Conservation (phyloP, 2,329 filamentous ascomycete genomes). For the Penicillium italicum region DNA sequence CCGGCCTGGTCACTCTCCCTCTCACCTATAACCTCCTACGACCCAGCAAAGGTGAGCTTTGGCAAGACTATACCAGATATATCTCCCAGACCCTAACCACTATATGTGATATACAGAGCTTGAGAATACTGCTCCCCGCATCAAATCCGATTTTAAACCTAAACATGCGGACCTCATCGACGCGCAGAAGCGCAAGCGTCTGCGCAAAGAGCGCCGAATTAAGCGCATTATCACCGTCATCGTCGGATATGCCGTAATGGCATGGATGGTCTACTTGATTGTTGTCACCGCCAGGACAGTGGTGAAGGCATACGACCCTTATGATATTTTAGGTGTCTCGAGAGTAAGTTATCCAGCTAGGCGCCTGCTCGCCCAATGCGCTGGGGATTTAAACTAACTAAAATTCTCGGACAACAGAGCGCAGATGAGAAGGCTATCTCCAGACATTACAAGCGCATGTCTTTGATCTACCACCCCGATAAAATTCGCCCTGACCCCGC, state of each 20-base stretch:
- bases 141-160: constrained; percentile 75
- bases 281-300: constrained; percentile 66
- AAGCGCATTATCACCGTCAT: constrained; percentile 77
- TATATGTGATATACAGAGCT: constrained; percentile 49
- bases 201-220: constrained; percentile 81
- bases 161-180: constrained; percentile 81
- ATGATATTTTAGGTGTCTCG: constrained; percentile 84
- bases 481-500: constrained; percentile 78
- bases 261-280: constrained; percentile 89
- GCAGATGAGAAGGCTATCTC: constrained; percentile 88
- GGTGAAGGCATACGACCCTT: constrained; percentile 90
- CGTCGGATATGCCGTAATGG: constrained; percentile 77
- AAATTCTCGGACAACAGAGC: constrained; percentile 50
- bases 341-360: constrained; percentile 54
- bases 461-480: constrained; percentile 85
- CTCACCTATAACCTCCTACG: constrained; percentile 85
- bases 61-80: not conserved
- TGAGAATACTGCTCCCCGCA: constrained; percentile 75
- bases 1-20: constrained; percentile 80
- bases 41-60: constrained; percentile 61
- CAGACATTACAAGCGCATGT: constrained; percentile 81
- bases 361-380: not conserved
- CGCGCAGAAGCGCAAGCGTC: constrained; percentile 76
- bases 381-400: not conserved
- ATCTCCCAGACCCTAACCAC: not conserved